A percentile compares a stretch with the other conserved stretches of the same genome.
Conservation (phyloP, 2,329 filamentous ascomycete species). For the Pseudovirgaria hyperparasitica region DNA sequence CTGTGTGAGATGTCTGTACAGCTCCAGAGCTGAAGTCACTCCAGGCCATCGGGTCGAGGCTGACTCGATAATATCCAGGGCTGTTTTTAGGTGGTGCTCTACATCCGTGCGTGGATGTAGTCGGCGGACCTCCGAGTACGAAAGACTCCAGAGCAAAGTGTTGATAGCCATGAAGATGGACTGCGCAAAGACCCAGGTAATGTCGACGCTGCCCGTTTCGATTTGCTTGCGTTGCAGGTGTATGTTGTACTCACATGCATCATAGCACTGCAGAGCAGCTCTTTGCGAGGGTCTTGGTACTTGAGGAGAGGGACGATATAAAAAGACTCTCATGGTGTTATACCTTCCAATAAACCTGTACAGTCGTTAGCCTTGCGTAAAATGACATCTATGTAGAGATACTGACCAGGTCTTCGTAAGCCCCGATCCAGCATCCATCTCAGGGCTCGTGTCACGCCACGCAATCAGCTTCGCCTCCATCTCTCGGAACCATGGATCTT, state of each 20-base stretch:
- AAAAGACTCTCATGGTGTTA: conserved; percentile 77
- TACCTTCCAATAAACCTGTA: conserved; percentile 52
- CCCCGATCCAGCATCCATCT: conserved; percentile 52
- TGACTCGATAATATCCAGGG: conserved; percentile 65
- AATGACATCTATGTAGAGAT: neutral
- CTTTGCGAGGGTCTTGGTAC: conserved; percentile 68
- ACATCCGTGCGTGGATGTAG: conserved; percentile 63
- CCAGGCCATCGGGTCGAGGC: conserved; percentile 88
- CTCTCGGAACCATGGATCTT: conserved; percentile 72
- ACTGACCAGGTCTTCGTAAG: conserved; percentile 73
- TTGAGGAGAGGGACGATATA: conserved; percentile 86
- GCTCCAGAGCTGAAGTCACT: conserved; percentile 66
- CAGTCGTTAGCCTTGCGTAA: conserved; percentile 3
- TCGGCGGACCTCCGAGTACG: conserved; percentile 70
- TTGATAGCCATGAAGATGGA: conserved; percentile 87
- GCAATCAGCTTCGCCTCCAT: conserved; percentile 68
- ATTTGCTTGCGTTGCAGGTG: conserved; percentile 71
- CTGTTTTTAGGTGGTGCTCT: conserved; percentile 58
- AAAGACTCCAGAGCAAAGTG: conserved; percentile 81
- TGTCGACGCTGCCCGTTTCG: conserved; percentile 59
- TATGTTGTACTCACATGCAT: conserved; percentile 72
- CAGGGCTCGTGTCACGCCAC: conserved; percentile 68
- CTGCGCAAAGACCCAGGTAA: conserved; percentile 90
- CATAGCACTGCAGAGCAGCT: conserved; percentile 73
- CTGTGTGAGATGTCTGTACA: conserved; percentile 75